Percentiles rank a stretch among this genome's conserved stretches.
phyloP scores from a whole-genome alignment of 1,284 basidiomycete genomes.

The Fomitopsis betulina region DNA sequence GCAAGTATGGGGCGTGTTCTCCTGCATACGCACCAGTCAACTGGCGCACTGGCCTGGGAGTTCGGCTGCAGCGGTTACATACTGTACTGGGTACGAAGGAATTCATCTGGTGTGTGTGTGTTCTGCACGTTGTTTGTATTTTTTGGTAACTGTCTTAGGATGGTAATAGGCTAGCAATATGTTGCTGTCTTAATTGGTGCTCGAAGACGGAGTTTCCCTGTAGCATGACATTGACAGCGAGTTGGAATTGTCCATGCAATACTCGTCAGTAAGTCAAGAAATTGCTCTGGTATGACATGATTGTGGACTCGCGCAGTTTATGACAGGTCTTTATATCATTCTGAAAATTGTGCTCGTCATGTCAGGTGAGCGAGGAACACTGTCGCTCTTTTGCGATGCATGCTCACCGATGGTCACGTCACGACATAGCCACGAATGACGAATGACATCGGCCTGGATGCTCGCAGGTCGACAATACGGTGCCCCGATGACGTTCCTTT shows the following conservation, averaged over 20 bases:
- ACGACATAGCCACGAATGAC: slow-evolving; percentile 26
- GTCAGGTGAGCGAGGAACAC: slow-evolving; percentile 48
- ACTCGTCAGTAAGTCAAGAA: slow-evolving; percentile 34
- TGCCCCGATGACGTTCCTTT: slow-evolving; percentile 32
- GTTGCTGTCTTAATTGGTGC: too few species aligned
- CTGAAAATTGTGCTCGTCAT: slow-evolving; percentile 43
- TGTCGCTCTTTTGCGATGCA: slow-evolving; percentile 38
- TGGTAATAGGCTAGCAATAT: slow-evolving; percentile 41
- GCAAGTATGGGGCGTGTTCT: slow-evolving; percentile 27
- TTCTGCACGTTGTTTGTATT: neutral
- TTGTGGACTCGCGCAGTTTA: slow-evolving; percentile 5
- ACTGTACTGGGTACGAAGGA: slow-evolving; percentile 50
- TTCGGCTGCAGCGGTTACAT: slow-evolving; percentile 54
- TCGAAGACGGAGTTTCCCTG: too few species aligned
- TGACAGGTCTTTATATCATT: slow-evolving; percentile 37
- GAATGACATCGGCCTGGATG: slow-evolving; percentile 65
- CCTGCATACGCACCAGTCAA: neutral
- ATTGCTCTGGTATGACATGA: neutral
- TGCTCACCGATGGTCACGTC: slow-evolving; percentile 41
- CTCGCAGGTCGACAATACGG: slow-evolving; percentile 42
- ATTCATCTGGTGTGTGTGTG: slow-evolving; percentile 43
- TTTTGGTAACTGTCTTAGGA: too few species aligned
- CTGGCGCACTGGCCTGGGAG: slow-evolving; percentile 13
- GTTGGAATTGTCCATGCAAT: slow-evolving; percentile 48
- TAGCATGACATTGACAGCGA: too few species aligned